Conservation (phyloP, 2,329 filamentous ascomycete species). For the Akanthomyces muscarius region DNA sequence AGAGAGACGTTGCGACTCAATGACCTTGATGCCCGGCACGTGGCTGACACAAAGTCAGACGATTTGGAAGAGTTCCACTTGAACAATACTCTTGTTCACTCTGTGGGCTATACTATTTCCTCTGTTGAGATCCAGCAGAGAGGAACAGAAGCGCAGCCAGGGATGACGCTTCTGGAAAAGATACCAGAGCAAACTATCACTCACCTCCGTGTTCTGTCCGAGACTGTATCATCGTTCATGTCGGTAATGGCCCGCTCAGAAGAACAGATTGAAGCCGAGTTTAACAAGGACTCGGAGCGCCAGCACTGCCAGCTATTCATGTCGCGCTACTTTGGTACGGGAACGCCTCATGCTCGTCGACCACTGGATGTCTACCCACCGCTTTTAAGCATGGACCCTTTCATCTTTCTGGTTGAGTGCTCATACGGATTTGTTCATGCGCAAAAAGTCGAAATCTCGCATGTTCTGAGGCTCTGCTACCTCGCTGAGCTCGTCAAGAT, state of each 20-base stretch:
- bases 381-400: conserved; percentile 66
- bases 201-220: conserved; percentile 81
- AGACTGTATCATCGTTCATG: conserved; percentile 83
- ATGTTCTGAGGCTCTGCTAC: conserved; percentile 82
- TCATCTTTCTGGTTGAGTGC: conserved; percentile 77
- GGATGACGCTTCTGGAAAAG: conserved; percentile 73
- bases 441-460: conserved; percentile 68
- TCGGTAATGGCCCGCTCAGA: conserved; percentile 66
- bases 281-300: conserved; percentile 61
- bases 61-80: conserved; percentile 43
- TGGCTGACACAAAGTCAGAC: conserved; percentile 27
- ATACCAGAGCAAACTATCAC: conserved; percentile 81
- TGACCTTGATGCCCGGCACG: conserved; percentile 41
- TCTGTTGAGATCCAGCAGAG: conserved; percentile 89
- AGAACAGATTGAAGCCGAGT: conserved; percentile 62
- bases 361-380: conserved; percentile 49
- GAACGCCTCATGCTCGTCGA: conserved; percentile 36
- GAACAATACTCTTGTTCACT: conserved; percentile 58
- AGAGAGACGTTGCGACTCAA: conserved; percentile 56
- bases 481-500: conserved; percentile 87
- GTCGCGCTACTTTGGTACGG: conserved; percentile 47
- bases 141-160: conserved; percentile 69
- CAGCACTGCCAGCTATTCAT: conserved; percentile 76
- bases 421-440: conserved; percentile 66
- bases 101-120: conserved; percentile 80